phyloP scores from a whole-genome alignment of 2,329 filamentous ascomycete species.

The Penicillium expansum region DNA sequence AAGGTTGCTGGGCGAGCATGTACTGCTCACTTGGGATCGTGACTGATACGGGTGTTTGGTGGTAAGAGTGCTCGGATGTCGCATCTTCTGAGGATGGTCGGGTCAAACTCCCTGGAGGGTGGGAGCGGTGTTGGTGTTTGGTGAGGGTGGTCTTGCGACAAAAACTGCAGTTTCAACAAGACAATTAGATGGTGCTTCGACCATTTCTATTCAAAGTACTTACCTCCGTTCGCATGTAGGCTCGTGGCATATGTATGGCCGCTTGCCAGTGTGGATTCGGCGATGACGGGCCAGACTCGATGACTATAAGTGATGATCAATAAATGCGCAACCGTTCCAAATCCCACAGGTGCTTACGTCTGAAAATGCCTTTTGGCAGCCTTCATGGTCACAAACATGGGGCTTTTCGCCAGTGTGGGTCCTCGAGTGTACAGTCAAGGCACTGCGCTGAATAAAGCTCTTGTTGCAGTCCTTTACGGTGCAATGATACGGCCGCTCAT shows the following conservation, averaged over 20 bases:
- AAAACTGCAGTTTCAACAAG: constrained; percentile 29
- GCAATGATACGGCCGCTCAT: constrained; percentile 49
- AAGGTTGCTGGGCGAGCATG: constrained; percentile 37
- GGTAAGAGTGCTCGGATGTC: constrained; percentile 38
- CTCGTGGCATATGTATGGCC: constrained; percentile 42
- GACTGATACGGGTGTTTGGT: constrained; percentile 26
- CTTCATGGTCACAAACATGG: constrained; percentile 43
- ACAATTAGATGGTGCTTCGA: constrained; percentile 1
- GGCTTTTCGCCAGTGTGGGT: constrained; percentile 48
- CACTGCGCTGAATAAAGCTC: constrained; percentile 50
- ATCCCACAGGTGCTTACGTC: constrained; percentile 34
- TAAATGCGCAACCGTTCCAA: neutral
- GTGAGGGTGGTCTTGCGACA: constrained; percentile 44
- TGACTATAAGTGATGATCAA: constrained; percentile 27
- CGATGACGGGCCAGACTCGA: constrained; percentile 43
- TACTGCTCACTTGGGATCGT: constrained; percentile 36
- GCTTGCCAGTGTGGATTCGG: constrained; percentile 41
- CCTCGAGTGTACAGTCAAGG: constrained; percentile 46
- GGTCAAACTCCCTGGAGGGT: constrained; percentile 34
- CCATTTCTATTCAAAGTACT: neutral
- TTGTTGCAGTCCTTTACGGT: constrained; percentile 46
- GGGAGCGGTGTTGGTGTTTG: constrained; percentile 42
- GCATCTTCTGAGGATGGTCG: constrained; percentile 39
- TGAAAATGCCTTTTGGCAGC: constrained; percentile 45
- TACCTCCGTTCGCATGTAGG: constrained; percentile 42